Evolutionary conservation across 2,329 filamentous ascomycete species (phyloP).

Genomic region (Hypomyces rosellus): DNA sequence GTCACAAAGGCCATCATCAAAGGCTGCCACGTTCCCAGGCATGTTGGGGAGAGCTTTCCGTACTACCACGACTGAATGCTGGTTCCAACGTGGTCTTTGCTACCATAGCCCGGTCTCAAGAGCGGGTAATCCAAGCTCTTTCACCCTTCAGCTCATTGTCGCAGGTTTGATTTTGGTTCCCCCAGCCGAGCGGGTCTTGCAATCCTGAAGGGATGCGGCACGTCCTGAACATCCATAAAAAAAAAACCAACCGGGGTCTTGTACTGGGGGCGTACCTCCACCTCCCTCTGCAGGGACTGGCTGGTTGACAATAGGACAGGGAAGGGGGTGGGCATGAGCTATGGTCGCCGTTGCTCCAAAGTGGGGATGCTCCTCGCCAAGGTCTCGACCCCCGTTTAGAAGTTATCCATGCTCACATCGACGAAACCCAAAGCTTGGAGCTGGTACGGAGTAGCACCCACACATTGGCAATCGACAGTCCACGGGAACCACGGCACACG

Average conservation of each 20-base stretch:
- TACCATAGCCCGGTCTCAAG: not conserved
- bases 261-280: slow-evolving; percentile 9
- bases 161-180: not conserved
- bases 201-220: not conserved
- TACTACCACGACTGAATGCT: too few relatives aligned
- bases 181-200: not conserved
- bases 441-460: slow-evolving; percentile 10
- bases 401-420: slow-evolving; percentile 11
- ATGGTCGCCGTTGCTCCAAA: not conserved
- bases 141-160: not conserved
- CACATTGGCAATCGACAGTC: slow-evolving; percentile 6
- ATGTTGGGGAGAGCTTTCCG: not conserved
- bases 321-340: slow-evolving; percentile 6
- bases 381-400: slow-evolving; percentile 11
- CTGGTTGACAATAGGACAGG: slow-evolving; percentile 12
- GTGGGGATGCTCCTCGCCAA: slow-evolving; percentile 11
- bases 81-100: too few relatives aligned
- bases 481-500: slow-evolving; percentile 16
- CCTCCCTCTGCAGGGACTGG: slow-evolving; percentile 13
- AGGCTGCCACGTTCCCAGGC: slow-evolving; percentile 10
- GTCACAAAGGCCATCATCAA: slow-evolving; percentile 8
- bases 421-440: slow-evolving; percentile 10
- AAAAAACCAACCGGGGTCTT: not conserved
- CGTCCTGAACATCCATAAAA: not conserved
- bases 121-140: not conserved